Base-by-base conservation (phyloP, 495 filamentous ascomycete species). In the Cudoniella acicularis region DNA sequence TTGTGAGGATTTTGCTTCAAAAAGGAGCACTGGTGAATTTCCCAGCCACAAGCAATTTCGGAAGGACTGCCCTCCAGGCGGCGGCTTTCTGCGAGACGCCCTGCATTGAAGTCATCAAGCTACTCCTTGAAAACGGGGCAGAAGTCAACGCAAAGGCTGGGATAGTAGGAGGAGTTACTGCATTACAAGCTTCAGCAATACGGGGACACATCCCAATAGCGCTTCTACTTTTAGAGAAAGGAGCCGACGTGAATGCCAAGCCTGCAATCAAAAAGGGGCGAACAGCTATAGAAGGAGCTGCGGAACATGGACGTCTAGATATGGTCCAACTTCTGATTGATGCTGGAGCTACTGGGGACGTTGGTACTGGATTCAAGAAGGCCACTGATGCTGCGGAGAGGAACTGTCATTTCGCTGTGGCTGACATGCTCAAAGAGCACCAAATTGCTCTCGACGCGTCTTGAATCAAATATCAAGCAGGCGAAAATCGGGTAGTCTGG, bases 221-320 rank as follows among this genome's bases (percentile, higher is more conserved):
- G 2, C 52, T 63, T 24, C 61, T 66, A 52, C 66, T 77, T 1
- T 54, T 76, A 21, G 59, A 63, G 40, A 62, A 52, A 26, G 66
- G 63, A 10, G 73, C 72, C 23, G 60, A 73, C 10, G 54, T 69
- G n/a, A 69, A 69, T 59, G 61, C 52, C 26, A 21, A 60, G 2
- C 56, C 68, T 24, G 64, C 69, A 20, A 47, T 27, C 8, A 53
- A 56, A 1, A 6, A 67, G 11, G 76, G 76, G 0, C 53, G 72
- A 26, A 79, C 74, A 49, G 70, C 77, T 3, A 59, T 80, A 10
- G 69, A 75, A 56, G 72, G 64, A 10, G 75, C 77, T 1, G 74
- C 77, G 1, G 74, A 78, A 47, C 22, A 73, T 36, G 75, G 75
- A 1, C 72, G 76, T 17, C 45, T 36, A 6, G 30, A 36, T 13